Base-by-base conservation (phyloP, 768 basidiomycete genomes). In the Sutorius australiensis region DNA sequence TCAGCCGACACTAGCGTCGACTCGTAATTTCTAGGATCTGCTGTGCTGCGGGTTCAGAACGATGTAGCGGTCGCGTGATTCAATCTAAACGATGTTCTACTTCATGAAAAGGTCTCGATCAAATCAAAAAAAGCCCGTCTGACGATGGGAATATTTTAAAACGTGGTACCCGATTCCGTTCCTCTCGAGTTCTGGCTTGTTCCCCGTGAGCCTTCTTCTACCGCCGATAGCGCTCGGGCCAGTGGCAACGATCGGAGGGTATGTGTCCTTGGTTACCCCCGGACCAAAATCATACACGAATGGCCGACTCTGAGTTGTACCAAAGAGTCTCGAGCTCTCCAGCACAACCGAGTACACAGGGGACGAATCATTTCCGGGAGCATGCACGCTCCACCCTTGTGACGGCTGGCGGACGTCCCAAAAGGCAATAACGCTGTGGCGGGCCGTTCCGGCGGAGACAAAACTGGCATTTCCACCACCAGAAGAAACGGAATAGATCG, bases 251-350 rank as follows among this genome's bases (percentile, higher is more conserved):
- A 75, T 42, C n/a, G 57, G 54, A 41, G 80, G 77, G 56, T 87
- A 89, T 9, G 86, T 86, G 43, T 75, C 73, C 31, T 68, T 64
- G 2, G 69, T 75, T 13, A 85, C 78, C 10, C 78, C 81, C 8
- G 83, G 81, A 8, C 88, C 88, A 60, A 93, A 92, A 67, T 92
- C 89, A 48, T 84, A 82, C 12, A 90, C 82, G 64, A 90, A 92
- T 6, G 87, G 80, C 40, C 89, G 72, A 57, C 81, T 83, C 64
- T 92, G 83, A 9, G 87, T 91, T 4, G 75, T 88, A 11, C 89
- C 91, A 58, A 86, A 92, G 41, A 91, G 69, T 37, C 91, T 81
- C 14, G 87, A 86, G 56, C 87, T 84, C 67, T 93, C 91, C 19
- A 91, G 71, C 32, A 84, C 65, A 44, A 92, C 66, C 6, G 80